Evolutionary conservation across 225 moss, liverwort and hornwort species (phyloP), one percentile per base, ranked within the genome.

Genomic region (Physcomitrellopsis africana): DNA sequence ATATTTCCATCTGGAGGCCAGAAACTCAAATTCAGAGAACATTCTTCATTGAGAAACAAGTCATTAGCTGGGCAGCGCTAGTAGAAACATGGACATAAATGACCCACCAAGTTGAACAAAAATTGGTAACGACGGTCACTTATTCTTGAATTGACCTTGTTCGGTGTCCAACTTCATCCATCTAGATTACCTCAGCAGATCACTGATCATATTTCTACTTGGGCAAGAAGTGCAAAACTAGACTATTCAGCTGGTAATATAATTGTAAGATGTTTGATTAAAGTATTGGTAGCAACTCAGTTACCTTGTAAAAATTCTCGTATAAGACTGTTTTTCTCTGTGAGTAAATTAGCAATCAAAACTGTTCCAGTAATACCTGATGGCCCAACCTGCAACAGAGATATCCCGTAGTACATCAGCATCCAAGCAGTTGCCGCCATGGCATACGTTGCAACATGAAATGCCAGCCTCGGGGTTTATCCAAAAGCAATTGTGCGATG

Each of bases 291-390:
- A 42, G 43, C 13, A 32, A 68, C 53, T 45, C 17, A 76, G 1
- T 81, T 72, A 93, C 95, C 91, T 69, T 91, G 81, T 55, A 88
- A 67, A 17, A 93, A 84, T 70, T 86, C 77, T 22, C 81, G 69
- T 68, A 96, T 89, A 2, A 96, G 89, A 57, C 72, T 88, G 53
- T 77, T 80, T 63, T 89, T 79, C 80, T 96, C 96, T 9, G 93
- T 86, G 65, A 96, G 85, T 19, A 96, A 68, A 81, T 96, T 96
- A 22, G 96, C 96, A 77, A 93, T 81, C 62, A 96, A 74, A 44
- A 96, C 96, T 13, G 80, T 87, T 62, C 87, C 96, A 63, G 92
- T 93, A 44, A 93, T 93, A 77, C 87, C 89, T 66, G 96, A 93
- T 32, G 92, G 90, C 62, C 96, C 96, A 78, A 93, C 90, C 96